phyloP scores from a whole-genome alignment of 306 rosid genomes.

The Medicago truncatula region MtrunA17r5.0-ANR NC_053048.1:3253001-3253500 shows the following conservation, averaged over 20 bases:
- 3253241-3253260: not conserved
- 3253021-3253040: too few species aligned
- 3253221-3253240: not conserved
- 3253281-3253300: not conserved
- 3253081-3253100: not conserved
- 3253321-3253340: not conserved
- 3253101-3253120: not conserved
- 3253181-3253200: not conserved
- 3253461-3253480: conserved; percentile 49
- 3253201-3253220: too few species aligned
- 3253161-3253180: not conserved
- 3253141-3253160: not conserved
- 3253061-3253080: not conserved
- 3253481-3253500: conserved; percentile 69
- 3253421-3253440: conserved; percentile 49
- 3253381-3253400: conserved; percentile 36
- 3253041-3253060: not conserved
- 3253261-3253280: not conserved
- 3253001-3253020: too few species aligned
- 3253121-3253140: not conserved
- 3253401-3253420: conserved; percentile 46
- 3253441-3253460: conserved; percentile 36
- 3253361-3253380: conserved; percentile 69
- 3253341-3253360: conserved; percentile 59
- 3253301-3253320: not conserved